Conservation (phyloP, 495 filamentous ascomycete species). For the Trichoderma gamsii region DNA sequence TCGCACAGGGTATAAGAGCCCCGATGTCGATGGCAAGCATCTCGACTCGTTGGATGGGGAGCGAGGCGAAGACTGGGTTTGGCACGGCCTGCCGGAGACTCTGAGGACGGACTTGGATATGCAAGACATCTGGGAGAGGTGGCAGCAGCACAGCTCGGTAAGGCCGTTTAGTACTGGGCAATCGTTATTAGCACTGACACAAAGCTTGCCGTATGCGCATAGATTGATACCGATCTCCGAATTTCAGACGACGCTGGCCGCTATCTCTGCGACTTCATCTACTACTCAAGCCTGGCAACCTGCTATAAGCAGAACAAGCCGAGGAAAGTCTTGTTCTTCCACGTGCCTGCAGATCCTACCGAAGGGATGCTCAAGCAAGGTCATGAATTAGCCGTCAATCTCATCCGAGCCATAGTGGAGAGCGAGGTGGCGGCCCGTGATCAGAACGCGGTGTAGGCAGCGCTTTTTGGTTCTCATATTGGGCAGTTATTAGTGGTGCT, state of each 20-base stretch:
- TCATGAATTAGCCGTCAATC: constrained; percentile 54
- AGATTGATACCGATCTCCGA: constrained; percentile 49
- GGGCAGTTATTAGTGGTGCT: background rate
- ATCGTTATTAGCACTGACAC: background rate
- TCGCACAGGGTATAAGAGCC: constrained; percentile 65
- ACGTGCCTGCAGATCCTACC: constrained; percentile 61
- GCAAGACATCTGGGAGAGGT: constrained; percentile 50
- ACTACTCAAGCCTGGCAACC: constrained; percentile 64
- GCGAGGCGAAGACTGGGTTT: constrained; percentile 39
- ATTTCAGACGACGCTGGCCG: constrained; percentile 71
- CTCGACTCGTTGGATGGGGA: constrained; percentile 43
- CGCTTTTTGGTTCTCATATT: background rate
- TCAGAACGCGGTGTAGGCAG: constrained; percentile 6
- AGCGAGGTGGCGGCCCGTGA: constrained; percentile 27
- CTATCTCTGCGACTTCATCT: constrained; percentile 84
- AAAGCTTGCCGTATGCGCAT: background rate
- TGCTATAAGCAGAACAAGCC: constrained; percentile 43
- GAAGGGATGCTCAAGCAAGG: constrained; percentile 54
- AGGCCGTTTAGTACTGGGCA: background rate
- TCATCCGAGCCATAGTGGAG: constrained; percentile 62
- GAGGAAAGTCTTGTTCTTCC: constrained; percentile 65
- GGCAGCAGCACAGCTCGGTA: constrained; percentile 43
- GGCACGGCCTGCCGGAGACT: constrained; percentile 38
- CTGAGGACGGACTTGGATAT: constrained; percentile 46
- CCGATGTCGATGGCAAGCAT: constrained; percentile 58